A percentile compares a stretch with the other conserved stretches of the same genome.
These are phyloP conservation scores for Coccinonectria pachysandricola DNA, from an alignment of 2,329 filamentous ascomycete genomes.

Conservation along the genomic window DNA sequence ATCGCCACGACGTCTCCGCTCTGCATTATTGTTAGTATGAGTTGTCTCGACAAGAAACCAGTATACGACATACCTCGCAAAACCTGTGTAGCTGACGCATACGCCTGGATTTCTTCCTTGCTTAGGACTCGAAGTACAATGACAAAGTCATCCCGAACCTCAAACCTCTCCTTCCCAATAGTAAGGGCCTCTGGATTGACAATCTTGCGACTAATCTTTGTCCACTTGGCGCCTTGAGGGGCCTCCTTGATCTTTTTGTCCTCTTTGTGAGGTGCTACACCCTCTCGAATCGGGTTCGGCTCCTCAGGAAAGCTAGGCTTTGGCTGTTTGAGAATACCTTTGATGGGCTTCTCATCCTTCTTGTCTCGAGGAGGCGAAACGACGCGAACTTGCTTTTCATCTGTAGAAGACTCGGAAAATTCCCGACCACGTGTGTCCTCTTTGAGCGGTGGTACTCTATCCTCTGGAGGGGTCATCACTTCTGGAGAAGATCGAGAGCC, in stretches of 20 bases:
- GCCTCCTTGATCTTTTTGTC: constrained; percentile 62
- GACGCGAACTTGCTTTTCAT: constrained; percentile 48
- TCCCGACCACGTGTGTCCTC: constrained; percentile 35
- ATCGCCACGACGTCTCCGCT: constrained; percentile 13
- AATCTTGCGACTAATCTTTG: constrained; percentile 77
- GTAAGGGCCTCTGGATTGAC: constrained; percentile 85
- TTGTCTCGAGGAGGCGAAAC: constrained; percentile 61
- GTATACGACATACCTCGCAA: constrained; percentile 55
- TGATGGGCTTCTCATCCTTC: constrained; percentile 58
- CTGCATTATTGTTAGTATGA: constrained; percentile 11
- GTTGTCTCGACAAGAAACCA: too few relatives aligned
- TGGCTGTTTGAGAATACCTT: constrained; percentile 78
- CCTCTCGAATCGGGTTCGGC: constrained; percentile 71
- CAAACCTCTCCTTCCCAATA: constrained; percentile 79
- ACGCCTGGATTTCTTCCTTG: constrained; percentile 81
- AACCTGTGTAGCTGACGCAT: constrained; percentile 70
- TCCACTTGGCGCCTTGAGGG: constrained; percentile 76
- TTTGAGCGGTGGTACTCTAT: constrained; percentile 9
- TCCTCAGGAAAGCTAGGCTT: constrained; percentile 81
- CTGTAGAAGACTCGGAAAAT: constrained; percentile 18
- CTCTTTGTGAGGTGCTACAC: constrained; percentile 88
- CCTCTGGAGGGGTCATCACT: constrained; percentile 6
- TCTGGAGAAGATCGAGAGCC: constrained; percentile 4
- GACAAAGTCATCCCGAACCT: constrained; percentile 86
- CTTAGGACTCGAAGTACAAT: constrained; percentile 83